Conservation (phyloP, 768 basidiomycete species). For the Phaffia australis region DNA sequence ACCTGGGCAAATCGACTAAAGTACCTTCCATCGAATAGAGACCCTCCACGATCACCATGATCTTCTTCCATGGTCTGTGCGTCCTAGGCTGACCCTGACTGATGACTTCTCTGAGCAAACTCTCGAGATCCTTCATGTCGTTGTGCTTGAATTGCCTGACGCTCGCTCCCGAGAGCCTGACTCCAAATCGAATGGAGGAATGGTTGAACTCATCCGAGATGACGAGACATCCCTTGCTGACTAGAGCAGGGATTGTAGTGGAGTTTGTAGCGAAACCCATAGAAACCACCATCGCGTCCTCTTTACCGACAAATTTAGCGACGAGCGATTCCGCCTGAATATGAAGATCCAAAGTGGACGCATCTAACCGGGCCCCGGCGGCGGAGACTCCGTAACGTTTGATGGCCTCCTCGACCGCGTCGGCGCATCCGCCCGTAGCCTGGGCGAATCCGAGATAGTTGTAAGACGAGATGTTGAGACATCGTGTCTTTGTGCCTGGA, state of each 20-base stretch:
- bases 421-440: conserved; percentile 81
- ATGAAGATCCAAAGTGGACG: conserved; percentile 80
- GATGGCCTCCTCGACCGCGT: conserved; percentile 78
- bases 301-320: conserved; percentile 76
- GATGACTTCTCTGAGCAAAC: conserved; percentile 73
- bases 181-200: conserved; percentile 85
- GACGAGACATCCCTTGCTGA: conserved; percentile 79
- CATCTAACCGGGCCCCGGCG: conserved; percentile 67
- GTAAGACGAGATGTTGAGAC: conserved; percentile 93
- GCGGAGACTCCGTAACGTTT: conserved; percentile 67
- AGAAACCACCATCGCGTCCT: conserved; percentile 78
- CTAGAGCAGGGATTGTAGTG: conserved; percentile 81
- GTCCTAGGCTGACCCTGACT: conserved; percentile 96
- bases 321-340: conserved; percentile 69
- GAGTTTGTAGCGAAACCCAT: conserved; percentile 39
- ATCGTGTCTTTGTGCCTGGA: conserved; percentile 68
- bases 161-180: conserved; percentile 73
- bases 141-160: conserved; percentile 97
- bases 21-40: conserved; percentile 99
- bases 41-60: conserved; percentile 85
- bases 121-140: conserved; percentile 72
- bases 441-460: conserved; percentile 99
- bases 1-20: conserved; percentile 64
- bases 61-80: conserved; percentile 99
- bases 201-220: conserved; percentile 98